Base-by-base conservation (phyloP, 306 rosid species). In the Crotalaria pallida region DNA sequence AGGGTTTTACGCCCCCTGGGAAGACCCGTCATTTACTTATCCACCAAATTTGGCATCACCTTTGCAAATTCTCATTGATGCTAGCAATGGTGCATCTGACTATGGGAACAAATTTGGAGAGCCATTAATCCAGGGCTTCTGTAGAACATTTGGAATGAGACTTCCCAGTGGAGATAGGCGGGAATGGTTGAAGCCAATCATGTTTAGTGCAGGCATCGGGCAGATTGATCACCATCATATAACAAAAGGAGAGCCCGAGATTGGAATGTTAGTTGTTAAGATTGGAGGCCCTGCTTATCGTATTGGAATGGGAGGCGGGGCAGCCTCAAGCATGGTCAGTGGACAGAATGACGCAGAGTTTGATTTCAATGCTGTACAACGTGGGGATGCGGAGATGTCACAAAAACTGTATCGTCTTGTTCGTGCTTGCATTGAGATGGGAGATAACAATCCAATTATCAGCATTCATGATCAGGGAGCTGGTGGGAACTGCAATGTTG, bases 381-480 rank as follows among this genome's bases (percentile, higher is more conserved):
- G 96, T 48, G 98, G 98, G 65, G 98, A 92, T 79, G 98, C 96
- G 56, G 98, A 92, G 84, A 92, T 92, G 98, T 86, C 98, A 38
- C 98, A 92, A 22, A 92, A 92, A 79, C 75, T 92, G 38, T 92
- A 92, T 19, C 96, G 96, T 48, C 89, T 92, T 26, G 98, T 92
- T 64, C 98, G 98, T 73, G 83, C 96, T 29, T 92, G 98, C 68
- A 85, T 89, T 76, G 98, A 92, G 69, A 88, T 92, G 98, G 96
- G 90, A 67, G 92, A 92, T 62, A 76, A 79, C 62, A 91, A 91
- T 70, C 97, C 97, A 1, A 91, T 91, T 50, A 77, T 91, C 48
- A 89, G 97, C 80, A 92, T 89, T 81, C 97, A 92, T 81, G 97
- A 92, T 64, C 96, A 92, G 60, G 97, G 97, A 62, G 97, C 97